These are phyloP conservation scores for Cordyceps farinosa DNA, from an alignment of 2,329 filamentous ascomycete genomes.

Conservation along the genomic window DNA sequence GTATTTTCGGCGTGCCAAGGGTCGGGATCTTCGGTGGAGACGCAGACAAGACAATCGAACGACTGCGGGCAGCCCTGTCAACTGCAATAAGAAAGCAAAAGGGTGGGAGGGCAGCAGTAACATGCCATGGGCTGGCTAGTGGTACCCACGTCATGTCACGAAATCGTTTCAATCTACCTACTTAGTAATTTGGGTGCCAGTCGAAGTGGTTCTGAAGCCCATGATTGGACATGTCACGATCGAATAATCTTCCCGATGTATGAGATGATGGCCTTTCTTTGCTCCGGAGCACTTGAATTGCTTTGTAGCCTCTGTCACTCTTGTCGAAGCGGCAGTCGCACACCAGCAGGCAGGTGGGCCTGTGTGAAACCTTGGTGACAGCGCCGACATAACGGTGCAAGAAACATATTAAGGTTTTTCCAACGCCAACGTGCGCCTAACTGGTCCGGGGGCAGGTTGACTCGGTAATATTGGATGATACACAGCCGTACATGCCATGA, in stretches of 20 bases:
- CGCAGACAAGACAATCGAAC: not conserved
- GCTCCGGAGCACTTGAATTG: not conserved
- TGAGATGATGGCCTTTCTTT: no score
- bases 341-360: not conserved
- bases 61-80: conserved; percentile 9
- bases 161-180: not conserved
- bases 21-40: conserved; percentile 6
- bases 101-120: not conserved
- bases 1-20: not conserved
- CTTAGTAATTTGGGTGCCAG: no score
- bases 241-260: not conserved
- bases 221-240: not conserved
- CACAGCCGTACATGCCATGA: not conserved
- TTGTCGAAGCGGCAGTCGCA: conserved; percentile 2
- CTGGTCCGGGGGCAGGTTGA: not conserved
- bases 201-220: no score
- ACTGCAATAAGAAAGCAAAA: not conserved
- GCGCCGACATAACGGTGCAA: not conserved
- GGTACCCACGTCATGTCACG: not conserved
- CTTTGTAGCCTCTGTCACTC: not conserved
- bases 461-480: not conserved
- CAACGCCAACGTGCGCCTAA: not conserved
- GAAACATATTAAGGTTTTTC: not conserved
- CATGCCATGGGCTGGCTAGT: not conserved
- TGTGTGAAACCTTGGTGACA: not conserved